phyloP scores from a whole-genome alignment of 495 filamentous ascomycete genomes.

The Tuber microsphaerosporum region DNA sequence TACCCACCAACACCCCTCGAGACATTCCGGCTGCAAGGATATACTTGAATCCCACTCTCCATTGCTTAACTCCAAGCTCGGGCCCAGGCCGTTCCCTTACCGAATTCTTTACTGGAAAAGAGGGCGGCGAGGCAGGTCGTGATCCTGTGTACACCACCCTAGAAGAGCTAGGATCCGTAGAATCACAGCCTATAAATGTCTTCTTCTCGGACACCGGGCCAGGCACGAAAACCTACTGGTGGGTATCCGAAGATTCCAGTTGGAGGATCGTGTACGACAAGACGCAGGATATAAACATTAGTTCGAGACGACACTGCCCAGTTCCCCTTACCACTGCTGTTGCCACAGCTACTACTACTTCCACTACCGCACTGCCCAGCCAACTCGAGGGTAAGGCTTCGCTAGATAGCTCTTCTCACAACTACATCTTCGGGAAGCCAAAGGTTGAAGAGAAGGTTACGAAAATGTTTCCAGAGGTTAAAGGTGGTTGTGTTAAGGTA shows the following conservation, averaged over 20 bases:
- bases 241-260: slow-evolving; percentile 25
- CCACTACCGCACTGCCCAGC: neutral
- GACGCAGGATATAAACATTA: neutral
- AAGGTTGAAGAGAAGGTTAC: neutral
- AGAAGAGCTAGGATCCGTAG: slow-evolving; percentile 13
- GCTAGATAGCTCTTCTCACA: neutral
- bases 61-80: neutral
- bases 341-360: neutral
- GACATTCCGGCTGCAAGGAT: slow-evolving; percentile 22
- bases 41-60: slow-evolving; percentile 9
- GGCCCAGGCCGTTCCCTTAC: slow-evolving; percentile 6
- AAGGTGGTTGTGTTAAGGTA: neutral
- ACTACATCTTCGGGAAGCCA: neutral
- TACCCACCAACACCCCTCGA: neutral
- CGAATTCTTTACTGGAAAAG: neutral
- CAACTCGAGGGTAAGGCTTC: neutral
- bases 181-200: slow-evolving; percentile 5
- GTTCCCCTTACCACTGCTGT: neutral
- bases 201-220: slow-evolving; percentile 9
- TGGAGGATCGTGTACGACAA: slow-evolving; percentile 23
- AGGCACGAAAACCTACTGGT: slow-evolving; percentile 22
- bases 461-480: neutral
- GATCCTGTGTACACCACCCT: slow-evolving; percentile 23
- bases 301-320: neutral
- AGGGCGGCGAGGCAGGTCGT: neutral